Evolutionary conservation across 2,329 filamentous ascomycete genomes (phyloP), one percentile per base, ranked within the genome.

Genomic region (Reticulascus tulasneorum): DNA sequence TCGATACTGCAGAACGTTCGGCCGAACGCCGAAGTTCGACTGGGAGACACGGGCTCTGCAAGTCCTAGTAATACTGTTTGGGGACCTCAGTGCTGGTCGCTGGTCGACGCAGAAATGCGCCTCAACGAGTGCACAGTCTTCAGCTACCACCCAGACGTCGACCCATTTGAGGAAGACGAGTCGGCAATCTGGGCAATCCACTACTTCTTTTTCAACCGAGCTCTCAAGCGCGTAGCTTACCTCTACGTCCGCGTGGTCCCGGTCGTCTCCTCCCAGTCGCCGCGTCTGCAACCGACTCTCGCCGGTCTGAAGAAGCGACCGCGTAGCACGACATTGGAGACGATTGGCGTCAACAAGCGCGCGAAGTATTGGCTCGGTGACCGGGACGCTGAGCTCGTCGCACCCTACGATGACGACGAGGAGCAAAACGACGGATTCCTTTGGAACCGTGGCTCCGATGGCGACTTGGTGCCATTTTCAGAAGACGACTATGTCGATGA

Each of bases 151-250:
- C 93, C 93, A 0, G 83, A 88, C 25, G 86, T 90, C 43, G 90
- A 95, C 54, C 88, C 89, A 0, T 95, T 94, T 52, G 84, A 90
- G 50, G 89, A 89, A 45, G 90, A 94, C 44, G 89, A 96, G 54
- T 86, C 87, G 44, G 84, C 90, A 9, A 90, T 98, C 45, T 98
- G 91, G 91, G 89, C 86, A 32, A 74, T 90, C 45, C 90, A 97
- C 60, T 96, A 94, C 63, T 95, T 98, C 69, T 94, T 97, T 62
- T 97, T 96, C 75, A 96, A 94, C 70, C 91, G 91, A 53, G 72
- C 82, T 18, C 76, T 84, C 55, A 97, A 97, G 68, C 81, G 93
- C 26, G 91, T 98, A 13, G 90, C 88, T 42, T 98, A 98, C 58
- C 68, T 98, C 29, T 94, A 96, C 54, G 77, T 96, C 29, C 84